These are phyloP conservation scores for Backusella australiensis DNA, from an alignment of 192 early-diverging fungal species.

Conservation along the genomic window DNA sequence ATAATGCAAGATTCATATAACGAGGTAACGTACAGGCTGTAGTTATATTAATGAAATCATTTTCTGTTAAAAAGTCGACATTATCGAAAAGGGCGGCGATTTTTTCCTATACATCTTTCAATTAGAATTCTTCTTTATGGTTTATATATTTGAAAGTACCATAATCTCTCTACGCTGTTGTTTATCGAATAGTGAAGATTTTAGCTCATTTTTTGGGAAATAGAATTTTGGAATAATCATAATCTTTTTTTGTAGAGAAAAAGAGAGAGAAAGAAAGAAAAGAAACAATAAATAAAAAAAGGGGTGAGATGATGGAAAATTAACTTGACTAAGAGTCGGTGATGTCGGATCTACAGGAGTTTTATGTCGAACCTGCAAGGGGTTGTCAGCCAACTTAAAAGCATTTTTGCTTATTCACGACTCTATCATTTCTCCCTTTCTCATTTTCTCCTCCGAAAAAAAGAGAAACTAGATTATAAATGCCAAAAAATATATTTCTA, in stretches of 20 bases:
- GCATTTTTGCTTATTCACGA: not conserved
- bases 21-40: slow-evolving; percentile 58
- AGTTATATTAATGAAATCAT: slow-evolving; percentile 24
- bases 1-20: slow-evolving; percentile 70
- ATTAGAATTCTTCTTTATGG: not conserved
- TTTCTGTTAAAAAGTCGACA: slow-evolving; percentile 18
- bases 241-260: not conserved
- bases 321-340: not conserved
- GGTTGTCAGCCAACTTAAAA: not conserved
- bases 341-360: not conserved
- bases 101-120: not conserved
- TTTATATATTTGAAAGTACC: not conserved
- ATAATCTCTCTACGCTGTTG: not conserved
- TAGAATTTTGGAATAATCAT: slow-evolving; percentile 9
- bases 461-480: not conserved
- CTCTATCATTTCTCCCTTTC: not conserved
- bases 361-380: slow-evolving; percentile 4
- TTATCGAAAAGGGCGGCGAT: not conserved
- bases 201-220: slow-evolving; percentile 1
- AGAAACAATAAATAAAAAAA: not conserved
- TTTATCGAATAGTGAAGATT: not conserved
- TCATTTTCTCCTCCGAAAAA: not conserved
- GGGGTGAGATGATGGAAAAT: not conserved
- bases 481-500: not conserved
- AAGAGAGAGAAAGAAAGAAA: not conserved